Evolutionary conservation across 768 basidiomycete genomes (phyloP).

Genomic region (Hydnum rufescens): DNA sequence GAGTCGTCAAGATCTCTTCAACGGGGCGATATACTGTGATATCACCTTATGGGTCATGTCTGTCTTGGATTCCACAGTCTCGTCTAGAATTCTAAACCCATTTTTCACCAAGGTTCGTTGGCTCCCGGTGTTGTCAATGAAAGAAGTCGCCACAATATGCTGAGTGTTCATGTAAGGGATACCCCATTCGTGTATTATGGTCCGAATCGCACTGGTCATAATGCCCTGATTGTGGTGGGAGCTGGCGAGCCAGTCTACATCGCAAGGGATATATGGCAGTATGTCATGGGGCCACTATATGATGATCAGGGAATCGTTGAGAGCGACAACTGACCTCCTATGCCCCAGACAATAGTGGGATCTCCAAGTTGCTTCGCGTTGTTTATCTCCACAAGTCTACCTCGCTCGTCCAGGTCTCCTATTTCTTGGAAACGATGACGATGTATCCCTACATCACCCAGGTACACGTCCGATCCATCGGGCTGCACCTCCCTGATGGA

Average conservation of each 20-base stretch:
- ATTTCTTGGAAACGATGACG: background rate
- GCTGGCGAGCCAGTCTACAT: background rate
- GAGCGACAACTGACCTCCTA: background rate
- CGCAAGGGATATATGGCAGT: too few species aligned
- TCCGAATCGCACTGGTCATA: background rate
- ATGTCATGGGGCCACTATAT: too few species aligned
- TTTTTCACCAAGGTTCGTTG: background rate
- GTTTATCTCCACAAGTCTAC: background rate
- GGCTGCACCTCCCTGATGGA: background rate
- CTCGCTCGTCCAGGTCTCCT: background rate
- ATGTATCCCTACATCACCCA: background rate
- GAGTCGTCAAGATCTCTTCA: too few species aligned
- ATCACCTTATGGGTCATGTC: too few species aligned
- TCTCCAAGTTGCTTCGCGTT: slow-evolving; percentile 5
- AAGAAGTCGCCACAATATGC: background rate
- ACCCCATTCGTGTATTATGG: background rate
- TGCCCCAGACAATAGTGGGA: slow-evolving; percentile 4
- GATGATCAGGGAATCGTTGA: background rate
- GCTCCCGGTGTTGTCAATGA: background rate
- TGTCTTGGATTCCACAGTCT: too few species aligned
- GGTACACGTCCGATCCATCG: background rate
- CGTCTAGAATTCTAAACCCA: background rate
- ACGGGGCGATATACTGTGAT: too few species aligned
- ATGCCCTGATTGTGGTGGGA: background rate
- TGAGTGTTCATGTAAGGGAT: background rate